phyloP scores from a whole-genome alignment of 805 yeast genomes.

The Candida corydali region DNA sequence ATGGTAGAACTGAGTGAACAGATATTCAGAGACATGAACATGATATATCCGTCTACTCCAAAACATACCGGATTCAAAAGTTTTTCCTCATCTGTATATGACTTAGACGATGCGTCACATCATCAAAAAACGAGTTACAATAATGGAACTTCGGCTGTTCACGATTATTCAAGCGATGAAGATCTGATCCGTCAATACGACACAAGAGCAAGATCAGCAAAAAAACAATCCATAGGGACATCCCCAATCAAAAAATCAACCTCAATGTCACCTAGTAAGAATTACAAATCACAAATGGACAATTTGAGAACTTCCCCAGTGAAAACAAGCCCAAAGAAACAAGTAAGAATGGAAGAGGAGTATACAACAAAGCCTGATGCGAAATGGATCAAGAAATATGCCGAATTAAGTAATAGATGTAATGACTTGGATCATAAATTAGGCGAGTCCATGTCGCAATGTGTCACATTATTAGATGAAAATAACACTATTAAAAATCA shows the following conservation, averaged over 20 bases:
- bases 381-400: not conserved
- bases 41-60: not conserved
- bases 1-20: not conserved
- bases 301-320: not conserved
- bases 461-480: not conserved
- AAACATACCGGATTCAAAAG: not conserved
- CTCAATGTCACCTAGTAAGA: slow-evolving; percentile 1
- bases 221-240: not conserved
- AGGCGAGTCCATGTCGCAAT: not conserved
- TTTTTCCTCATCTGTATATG: not conserved
- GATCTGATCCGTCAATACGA: too few species aligned
- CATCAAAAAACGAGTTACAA: not conserved
- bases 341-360: not conserved
- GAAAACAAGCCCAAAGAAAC: slow-evolving; percentile 1
- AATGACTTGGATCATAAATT: not conserved
- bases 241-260: not conserved
- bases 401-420: not conserved
- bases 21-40: not conserved
- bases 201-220: too few species aligned
- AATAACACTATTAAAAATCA: not conserved
- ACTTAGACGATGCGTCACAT: slow-evolving; percentile 1
- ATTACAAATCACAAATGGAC: slow-evolving; percentile 1
- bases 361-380: not conserved
- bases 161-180: not conserved
- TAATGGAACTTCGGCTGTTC: too few species aligned